Evolutionary conservation across 768 basidiomycete genomes (phyloP).

Genomic region (Clitopilus passeckerianus): DNA sequence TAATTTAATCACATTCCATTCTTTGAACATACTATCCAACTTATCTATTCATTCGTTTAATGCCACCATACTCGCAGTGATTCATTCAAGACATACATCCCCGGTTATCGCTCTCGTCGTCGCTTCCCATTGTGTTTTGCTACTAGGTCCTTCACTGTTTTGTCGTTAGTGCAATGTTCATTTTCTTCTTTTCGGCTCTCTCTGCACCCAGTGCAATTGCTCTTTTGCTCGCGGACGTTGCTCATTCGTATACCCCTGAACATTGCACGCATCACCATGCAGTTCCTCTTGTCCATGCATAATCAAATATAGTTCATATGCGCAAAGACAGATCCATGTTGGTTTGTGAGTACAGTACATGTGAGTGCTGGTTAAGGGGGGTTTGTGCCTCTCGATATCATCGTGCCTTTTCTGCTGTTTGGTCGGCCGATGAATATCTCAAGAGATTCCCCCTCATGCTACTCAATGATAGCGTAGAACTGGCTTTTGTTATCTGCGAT

Average conservation of each 20-base stretch:
- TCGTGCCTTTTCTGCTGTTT: no score
- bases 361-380: neutral
- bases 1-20: neutral
- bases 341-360: neutral
- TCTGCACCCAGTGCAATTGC: neutral
- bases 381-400: no score
- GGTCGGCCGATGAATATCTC: no score
- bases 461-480: no score
- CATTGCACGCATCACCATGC: neutral
- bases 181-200: neutral
- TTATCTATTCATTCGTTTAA: neutral
- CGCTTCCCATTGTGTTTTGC: constrained; percentile 1
- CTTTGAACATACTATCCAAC: neutral
- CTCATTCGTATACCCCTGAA: neutral
- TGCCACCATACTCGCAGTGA: neutral
- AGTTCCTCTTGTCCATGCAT: neutral
- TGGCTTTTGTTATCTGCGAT: no score
- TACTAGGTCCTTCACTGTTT: neutral
- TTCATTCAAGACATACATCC: neutral
- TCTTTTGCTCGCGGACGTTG: neutral
- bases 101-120: neutral
- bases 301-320: neutral
- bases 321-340: neutral
- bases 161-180: neutral
- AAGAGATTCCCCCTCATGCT: no score